Evolutionary conservation across 2,329 filamentous ascomycete genomes (phyloP), one percentile per base, ranked within the genome.

Genomic region (Paecilomyces fulvus): DNA sequence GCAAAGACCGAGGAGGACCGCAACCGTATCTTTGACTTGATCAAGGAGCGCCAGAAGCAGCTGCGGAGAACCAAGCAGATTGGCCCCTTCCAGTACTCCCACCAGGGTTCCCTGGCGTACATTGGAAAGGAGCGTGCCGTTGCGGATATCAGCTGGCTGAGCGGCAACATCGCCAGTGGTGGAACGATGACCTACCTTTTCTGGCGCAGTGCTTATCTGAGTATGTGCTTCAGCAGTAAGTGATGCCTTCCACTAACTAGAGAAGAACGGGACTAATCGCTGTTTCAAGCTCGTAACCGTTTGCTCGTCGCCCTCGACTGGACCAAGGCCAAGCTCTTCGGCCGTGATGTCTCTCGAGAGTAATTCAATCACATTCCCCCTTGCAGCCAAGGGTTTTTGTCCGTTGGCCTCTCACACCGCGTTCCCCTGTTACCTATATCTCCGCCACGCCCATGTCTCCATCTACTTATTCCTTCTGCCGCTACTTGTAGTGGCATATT

Each of bases 211-310:
- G 94, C 92, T 55, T 99, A 99, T 76, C 80, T 99, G 74, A 96
- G 90, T 82, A 99, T 99, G 94, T 96, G 92, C 84, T 99, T 99
- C 76, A 97, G 92, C 85, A 92, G 90, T 94, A 83, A 86, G 90
- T 88, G 64, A 58, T 31, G 33, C 43, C 20, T 52, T 53, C 33
- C 14, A 17, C 6, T 17, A 20, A 30, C 43, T 51, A 5, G 30
- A 52, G 30, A 14, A 6, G 17, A 21, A 30, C 1, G 9, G 30
- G 49, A 11, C 12, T 52, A n/a, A 60, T 52, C 4, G 28, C 12
- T 30, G 17, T 53, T 49, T 37, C 53, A 62, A 95, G 90, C 90
- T 60, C 90, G 94, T 67, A 99, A 99, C 80, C 87, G 94, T 72
- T 84, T 97, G 65, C 83, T 99, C 53, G 94, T 99, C 66, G 79